Evolutionary conservation across 441 rosid species (phyloP), one percentile per base, ranked within the genome.

Genomic region (Dalechampia spathulata): DNA sequence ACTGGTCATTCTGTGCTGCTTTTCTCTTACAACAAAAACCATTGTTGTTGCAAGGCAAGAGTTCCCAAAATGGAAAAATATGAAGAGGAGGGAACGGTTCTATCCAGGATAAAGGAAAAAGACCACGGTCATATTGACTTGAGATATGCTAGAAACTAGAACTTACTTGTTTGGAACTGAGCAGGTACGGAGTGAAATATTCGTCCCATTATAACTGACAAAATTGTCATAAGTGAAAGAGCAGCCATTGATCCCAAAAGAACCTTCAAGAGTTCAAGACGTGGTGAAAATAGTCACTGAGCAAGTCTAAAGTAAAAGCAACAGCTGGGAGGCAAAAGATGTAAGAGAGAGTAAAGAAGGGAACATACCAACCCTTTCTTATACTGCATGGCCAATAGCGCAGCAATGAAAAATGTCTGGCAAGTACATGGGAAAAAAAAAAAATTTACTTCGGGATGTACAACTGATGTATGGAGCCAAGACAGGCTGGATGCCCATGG

Each of bases 191-290:
- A 85, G 58, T 80, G 90, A 73, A 90, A 90, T 62, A 89, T 62
- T 67, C 86, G 80, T 60, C 97, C 97, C 38, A 90, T 90, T 39
- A 87, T 69, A 62, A 87, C 96, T 0, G 96, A 90, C 60, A 90
- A 73, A 69, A 93, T 67, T 55, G 97, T 86, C 99, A 93, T 89
- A 59, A 93, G 85, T 42, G 93, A 86, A 74, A 93, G 85, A 64
- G 99, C 97, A 61, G 75, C 97, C 95, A 93, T 89, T 49, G 99
- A 93, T 45, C 97, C 99, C 74, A 93, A 68, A 57, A 93, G 97
- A 64, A 89, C 99, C 99, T 92, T 78, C 76, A 77, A 62, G 54
- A 56, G 64, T 66, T 72, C 34, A 60, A 73, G 21, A 52, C 25
- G 37, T 22, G 41, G 51, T 34, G 50, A 60, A 57, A 58, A 6